These are phyloP conservation scores for Neurospora sp. DNA, from an alignment of 495 filamentous ascomycete species.

Conservation along the genomic window DNA sequence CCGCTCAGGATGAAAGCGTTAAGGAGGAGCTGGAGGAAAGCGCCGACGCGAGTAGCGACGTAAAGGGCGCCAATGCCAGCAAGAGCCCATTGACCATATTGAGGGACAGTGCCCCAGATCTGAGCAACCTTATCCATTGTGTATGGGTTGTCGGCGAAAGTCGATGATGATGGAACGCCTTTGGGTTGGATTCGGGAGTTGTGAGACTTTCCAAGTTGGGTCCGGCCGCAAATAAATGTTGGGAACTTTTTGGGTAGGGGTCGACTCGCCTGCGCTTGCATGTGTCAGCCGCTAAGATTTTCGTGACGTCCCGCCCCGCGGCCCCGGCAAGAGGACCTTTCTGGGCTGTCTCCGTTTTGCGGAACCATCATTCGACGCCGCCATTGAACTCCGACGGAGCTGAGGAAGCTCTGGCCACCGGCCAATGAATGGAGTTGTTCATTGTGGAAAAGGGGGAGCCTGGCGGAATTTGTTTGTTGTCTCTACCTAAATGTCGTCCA, in stretches of 20 bases:
- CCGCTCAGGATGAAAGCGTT: constrained; percentile 68
- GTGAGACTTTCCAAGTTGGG: background rate
- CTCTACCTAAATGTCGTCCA: background rate
- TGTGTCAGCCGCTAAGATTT: background rate
- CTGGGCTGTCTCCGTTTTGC: background rate
- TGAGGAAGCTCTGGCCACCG: background rate
- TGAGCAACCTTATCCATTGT: constrained; percentile 28
- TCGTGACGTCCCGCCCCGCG: background rate
- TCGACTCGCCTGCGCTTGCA: background rate
- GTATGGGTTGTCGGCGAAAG: background rate
- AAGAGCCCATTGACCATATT: constrained; percentile 23
- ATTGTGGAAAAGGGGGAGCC: background rate
- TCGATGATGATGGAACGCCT: background rate
- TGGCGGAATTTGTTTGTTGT: background rate
- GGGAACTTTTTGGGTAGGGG: background rate
- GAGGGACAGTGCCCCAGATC: constrained; percentile 29
- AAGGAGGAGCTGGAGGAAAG: constrained; percentile 54
- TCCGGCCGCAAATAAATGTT: background rate
- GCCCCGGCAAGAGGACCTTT: background rate
- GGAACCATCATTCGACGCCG: background rate
- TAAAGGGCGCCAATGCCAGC: constrained; percentile 50
- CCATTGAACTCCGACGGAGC: background rate
- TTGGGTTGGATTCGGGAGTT: background rate
- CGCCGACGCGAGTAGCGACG: constrained; percentile 45
- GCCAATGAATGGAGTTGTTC: background rate